A percentile compares a stretch with the other conserved stretches of the same genome.
These are phyloP conservation scores for Neurospora sp. DNA, from an alignment of 495 filamentous ascomycete species.

Conservation along the genomic window DNA sequence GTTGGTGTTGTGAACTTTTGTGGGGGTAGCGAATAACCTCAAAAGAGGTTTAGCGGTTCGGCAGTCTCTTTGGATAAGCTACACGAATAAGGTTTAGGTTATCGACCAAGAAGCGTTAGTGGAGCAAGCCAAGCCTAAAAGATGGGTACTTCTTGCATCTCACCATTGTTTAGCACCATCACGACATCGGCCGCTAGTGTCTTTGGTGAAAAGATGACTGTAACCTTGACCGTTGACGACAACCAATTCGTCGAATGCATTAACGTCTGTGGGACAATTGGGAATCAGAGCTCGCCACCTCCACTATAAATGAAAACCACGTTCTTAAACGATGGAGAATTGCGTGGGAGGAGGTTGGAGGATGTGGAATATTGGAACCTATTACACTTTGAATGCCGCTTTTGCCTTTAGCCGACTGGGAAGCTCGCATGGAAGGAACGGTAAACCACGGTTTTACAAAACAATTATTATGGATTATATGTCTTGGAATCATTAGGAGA, in stretches of 20 bases:
- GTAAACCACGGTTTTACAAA: not conserved
- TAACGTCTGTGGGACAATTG: too few species aligned
- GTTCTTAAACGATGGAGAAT: not conserved
- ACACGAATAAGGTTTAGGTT: not conserved
- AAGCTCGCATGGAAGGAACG: not conserved
- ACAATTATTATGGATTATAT: not conserved
- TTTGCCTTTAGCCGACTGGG: not conserved
- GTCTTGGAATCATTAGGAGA: slow-evolving; percentile 4
- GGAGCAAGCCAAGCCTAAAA: not conserved
- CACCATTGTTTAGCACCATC: not conserved
- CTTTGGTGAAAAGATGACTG: not conserved
- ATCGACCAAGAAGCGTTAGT: not conserved
- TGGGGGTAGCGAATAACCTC: not conserved
- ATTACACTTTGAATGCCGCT: not conserved
- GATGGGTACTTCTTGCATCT: not conserved
- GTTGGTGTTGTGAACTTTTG: not conserved
- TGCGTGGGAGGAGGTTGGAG: not conserved
- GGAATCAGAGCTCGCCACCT: not conserved
- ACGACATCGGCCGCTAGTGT: not conserved
- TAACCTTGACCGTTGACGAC: not conserved
- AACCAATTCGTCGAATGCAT: not conserved
- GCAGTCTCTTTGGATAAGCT: not conserved
- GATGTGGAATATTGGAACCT: not conserved
- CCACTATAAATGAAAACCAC: not conserved
- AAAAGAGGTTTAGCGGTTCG: too few species aligned